Conservation (phyloP, 495 filamentous ascomycete genomes). For the Neurospora sp. region DNA sequence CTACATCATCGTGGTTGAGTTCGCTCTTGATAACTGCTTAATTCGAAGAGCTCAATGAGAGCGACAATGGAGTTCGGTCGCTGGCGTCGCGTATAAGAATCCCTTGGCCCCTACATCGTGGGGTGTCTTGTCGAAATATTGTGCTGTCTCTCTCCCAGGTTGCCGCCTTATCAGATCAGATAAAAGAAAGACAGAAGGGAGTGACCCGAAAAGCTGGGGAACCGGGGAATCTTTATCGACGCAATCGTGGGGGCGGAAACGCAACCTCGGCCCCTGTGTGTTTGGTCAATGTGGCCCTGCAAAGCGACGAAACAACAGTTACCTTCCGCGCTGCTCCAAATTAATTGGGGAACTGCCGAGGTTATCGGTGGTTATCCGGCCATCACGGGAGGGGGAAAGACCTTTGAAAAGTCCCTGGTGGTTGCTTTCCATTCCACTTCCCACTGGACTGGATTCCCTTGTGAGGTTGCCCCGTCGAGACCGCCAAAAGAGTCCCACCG, state of each 20-base stretch:
- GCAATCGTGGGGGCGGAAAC: neutral
- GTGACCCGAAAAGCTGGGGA: neutral
- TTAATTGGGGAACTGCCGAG: slow-evolving; percentile 4
- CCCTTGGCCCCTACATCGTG: neutral
- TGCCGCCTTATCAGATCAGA: neutral
- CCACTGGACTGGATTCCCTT: neutral
- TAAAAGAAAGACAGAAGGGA: neutral
- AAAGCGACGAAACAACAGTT: neutral
- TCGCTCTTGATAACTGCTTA: neutral
- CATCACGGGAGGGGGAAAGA: slow-evolving; percentile 2
- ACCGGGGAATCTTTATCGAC: neutral
- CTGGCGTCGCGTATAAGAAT: neutral
- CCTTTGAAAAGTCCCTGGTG: neutral
- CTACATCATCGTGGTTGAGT: neutral
- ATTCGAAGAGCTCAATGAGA: neutral
- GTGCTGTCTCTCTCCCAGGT: neutral
- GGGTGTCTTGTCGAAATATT: neutral
- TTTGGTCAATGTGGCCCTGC: neutral
- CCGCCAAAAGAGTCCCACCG: neutral
- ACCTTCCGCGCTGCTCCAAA: neutral
- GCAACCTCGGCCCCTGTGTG: neutral
- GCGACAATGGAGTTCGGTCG: neutral
- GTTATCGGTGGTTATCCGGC: slow-evolving; percentile 9
- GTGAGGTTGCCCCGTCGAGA: neutral
- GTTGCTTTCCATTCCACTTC: neutral